These are phyloP conservation scores for Vaccinium vitisidaea DNA, from an alignment of 148 eudicot species.

Conservation along the genomic window DNA sequence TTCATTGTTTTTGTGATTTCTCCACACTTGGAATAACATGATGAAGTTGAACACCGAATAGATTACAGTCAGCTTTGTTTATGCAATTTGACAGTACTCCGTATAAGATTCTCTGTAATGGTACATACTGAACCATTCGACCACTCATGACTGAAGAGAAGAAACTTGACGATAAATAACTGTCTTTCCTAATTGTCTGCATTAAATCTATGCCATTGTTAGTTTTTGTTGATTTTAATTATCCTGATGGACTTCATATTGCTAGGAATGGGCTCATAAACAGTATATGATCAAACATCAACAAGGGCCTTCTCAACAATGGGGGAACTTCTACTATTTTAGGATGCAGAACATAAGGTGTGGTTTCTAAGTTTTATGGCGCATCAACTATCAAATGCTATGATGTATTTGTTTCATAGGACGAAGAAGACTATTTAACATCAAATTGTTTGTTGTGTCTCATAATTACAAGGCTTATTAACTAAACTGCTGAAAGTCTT, in stretches of 20 bases:
- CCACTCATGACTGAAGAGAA: not conserved
- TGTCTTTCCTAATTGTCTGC: not conserved
- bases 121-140: not conserved
- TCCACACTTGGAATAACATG: not conserved
- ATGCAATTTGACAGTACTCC: not conserved
- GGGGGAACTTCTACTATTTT: constrained; percentile 98
- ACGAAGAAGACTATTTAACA: not conserved
- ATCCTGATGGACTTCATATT: not conserved
- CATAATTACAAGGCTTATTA: not conserved
- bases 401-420: not conserved
- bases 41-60: not conserved
- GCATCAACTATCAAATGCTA: not conserved
- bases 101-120: not conserved
- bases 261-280: constrained; percentile 96
- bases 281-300: constrained; percentile 88
- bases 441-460: not conserved
- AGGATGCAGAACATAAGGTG: constrained; percentile 97
- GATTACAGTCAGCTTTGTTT: not conserved
- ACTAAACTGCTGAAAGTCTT: not conserved
- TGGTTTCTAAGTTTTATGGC: not conserved
- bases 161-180: not conserved
- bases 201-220: not conserved
- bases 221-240: not conserved
- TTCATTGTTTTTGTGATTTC: not conserved
- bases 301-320: constrained; percentile 97